Base-by-base conservation (phyloP, 345 rosid species). In the Rhodamnia rubescens region DNA sequence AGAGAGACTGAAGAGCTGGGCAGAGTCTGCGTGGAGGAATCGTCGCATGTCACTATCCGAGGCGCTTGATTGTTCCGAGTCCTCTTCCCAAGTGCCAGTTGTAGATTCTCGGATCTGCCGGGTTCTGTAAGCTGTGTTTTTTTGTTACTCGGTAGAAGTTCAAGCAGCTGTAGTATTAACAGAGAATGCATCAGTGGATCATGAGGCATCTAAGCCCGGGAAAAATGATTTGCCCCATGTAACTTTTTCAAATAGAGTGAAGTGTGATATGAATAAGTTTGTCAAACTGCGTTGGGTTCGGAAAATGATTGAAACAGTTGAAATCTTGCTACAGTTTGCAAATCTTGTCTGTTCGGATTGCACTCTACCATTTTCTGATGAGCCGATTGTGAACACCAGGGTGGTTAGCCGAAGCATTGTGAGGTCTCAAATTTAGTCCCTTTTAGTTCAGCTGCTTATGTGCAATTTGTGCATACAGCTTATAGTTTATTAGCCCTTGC, bases 1-100 rank as follows among this genome's bases (percentile, higher is more conserved):
- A 59, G 98, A 91, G 90, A 96, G 88, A 86, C 92, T 95, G 96
- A 95, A 92, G 86, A 87, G 87, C 80, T 97, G 98, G 98, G 98
- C 98, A 82, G 93, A 93, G 87, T 85, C 91, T 29, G 93, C 87
- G 16, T 97, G 99, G 98, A 91, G 91, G 88, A 97, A 94, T 89
- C 84, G 24, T 52, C 95, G 95, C 29, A 85, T 94, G 64, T 89
- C 94, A 32, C 92, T 94, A 42, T 85, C 95, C 5, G 94, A 94
- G 75, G 98, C 93, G 56, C 85, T 96, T 82, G 89, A 92, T 64
- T 83, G 86, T 85, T 85, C 93, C 0, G 92, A 86, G 85, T 87
- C 94, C 53, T 86, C 90, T 86, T 74, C 84, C 78, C 80, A 87
- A 89, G 87, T 89, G 90, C 91, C 93, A 6, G 90, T 94, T 61